Evolutionary conservation across 768 basidiomycete species (phyloP).

Genomic region (Sporobolomyces phaffii): DNA sequence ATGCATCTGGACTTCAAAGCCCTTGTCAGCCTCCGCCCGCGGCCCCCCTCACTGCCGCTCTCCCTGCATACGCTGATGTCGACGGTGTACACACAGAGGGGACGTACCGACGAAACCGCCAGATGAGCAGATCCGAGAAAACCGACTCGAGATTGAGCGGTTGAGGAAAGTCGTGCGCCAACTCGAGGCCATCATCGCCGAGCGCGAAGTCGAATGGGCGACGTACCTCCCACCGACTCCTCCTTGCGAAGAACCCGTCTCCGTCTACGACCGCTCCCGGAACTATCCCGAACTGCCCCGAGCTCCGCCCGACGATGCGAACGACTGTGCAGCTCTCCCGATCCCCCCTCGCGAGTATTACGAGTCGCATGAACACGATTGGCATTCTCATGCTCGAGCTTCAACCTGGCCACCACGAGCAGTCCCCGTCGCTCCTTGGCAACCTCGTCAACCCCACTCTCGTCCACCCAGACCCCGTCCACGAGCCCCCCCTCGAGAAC

Average conservation of each 20-base stretch:
- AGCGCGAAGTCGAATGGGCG: neutral
- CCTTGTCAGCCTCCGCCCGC: neutral
- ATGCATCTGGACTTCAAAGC: constrained; percentile 3
- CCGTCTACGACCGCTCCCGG: too few species aligned
- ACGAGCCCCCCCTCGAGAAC: too few species aligned
- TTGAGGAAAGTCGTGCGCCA: constrained; percentile 6
- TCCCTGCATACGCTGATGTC: neutral
- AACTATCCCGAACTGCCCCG: too few species aligned
- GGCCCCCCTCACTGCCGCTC: neutral
- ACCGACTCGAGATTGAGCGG: neutral
- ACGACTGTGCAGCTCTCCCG: too few species aligned
- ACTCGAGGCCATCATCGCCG: constrained; percentile 5
- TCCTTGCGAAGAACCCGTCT: neutral
- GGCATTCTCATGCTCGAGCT: neutral
- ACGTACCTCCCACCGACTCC: neutral
- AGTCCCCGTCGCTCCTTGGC: too few species aligned
- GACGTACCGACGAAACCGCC: neutral
- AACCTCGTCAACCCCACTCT: too few species aligned
- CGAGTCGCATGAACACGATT: neutral
- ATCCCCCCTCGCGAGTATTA: too few species aligned
- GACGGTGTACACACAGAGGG: neutral
- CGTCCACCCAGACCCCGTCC: too few species aligned
- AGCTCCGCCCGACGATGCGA: too few species aligned
- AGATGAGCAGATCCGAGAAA: neutral
- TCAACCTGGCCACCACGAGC: neutral